phyloP scores from a whole-genome alignment of 208 protist species.

The Leishmania mexicana region DNA sequence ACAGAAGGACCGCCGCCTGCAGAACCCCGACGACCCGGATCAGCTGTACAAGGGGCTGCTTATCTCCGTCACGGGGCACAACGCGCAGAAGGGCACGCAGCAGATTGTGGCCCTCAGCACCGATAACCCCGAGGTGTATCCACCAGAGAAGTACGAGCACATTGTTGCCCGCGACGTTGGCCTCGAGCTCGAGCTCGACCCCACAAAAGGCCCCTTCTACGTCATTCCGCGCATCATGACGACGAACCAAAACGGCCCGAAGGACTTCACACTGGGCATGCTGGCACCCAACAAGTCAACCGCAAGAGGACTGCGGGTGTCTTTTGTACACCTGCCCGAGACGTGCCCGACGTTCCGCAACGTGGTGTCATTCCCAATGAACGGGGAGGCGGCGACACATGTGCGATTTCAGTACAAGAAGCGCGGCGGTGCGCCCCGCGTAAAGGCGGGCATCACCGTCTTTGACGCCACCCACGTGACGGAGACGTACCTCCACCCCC shows the following conservation, averaged over 20 bases:
- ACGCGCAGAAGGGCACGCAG: slow-evolving; percentile 18
- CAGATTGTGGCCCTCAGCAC: slow-evolving; percentile 30
- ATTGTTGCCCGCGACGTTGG: slow-evolving; percentile 47
- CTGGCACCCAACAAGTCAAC: slow-evolving; percentile 28
- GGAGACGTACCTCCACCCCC: slow-evolving; percentile 34
- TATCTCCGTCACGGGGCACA: slow-evolving; percentile 34
- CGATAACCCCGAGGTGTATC: slow-evolving; percentile 25
- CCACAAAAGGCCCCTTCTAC: slow-evolving; percentile 51
- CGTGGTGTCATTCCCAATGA: slow-evolving; percentile 17
- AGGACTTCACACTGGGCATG: slow-evolving; percentile 40
- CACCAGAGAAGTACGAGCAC: slow-evolving; percentile 42
- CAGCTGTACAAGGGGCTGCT: slow-evolving; percentile 48
- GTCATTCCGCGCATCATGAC: slow-evolving; percentile 44
- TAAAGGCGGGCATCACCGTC: slow-evolving; percentile 33
- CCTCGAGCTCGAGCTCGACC: slow-evolving; percentile 49
- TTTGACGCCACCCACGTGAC: slow-evolving; percentile 32
- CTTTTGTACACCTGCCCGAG: slow-evolving; percentile 42
- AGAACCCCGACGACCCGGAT: slow-evolving; percentile 38
- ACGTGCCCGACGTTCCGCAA: slow-evolving; percentile 38
- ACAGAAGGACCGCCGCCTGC: slow-evolving; percentile 60
- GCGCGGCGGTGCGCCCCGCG: slow-evolving; percentile 23
- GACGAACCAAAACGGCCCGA: slow-evolving; percentile 27
- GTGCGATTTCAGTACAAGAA: slow-evolving; percentile 52
- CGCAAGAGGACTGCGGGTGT: slow-evolving; percentile 26
- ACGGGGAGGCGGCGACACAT: slow-evolving; percentile 13